phyloP scores from a whole-genome alignment of 495 filamentous ascomycete genomes.

The Haplographium delicatum region DNA sequence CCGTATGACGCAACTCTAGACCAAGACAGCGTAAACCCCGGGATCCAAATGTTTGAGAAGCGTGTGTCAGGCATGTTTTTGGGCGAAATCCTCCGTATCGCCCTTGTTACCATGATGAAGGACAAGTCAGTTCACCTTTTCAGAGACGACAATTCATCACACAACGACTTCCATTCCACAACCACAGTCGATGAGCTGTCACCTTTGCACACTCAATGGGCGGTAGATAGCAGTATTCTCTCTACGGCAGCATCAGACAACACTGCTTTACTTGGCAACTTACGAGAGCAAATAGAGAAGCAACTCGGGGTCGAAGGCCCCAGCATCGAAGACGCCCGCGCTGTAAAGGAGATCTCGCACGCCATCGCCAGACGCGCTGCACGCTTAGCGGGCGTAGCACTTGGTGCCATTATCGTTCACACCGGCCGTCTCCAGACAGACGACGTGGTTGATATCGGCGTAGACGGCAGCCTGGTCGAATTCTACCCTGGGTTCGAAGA shows the following conservation, averaged over 20 bases:
- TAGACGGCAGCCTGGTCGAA: conserved; percentile 86
- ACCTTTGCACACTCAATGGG: conserved; percentile 74
- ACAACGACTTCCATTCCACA: conserved; percentile 61
- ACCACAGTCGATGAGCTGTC: conserved; percentile 59
- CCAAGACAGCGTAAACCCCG: conserved; percentile 78
- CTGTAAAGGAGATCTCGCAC: conserved; percentile 71
- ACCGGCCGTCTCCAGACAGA: conserved; percentile 59
- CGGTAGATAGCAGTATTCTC: conserved; percentile 81
- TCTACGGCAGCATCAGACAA: conserved; percentile 74
- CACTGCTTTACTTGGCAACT: conserved; percentile 53
- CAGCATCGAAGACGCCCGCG: conserved; percentile 70
- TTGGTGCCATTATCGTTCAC: conserved; percentile 74
- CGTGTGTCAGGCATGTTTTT: conserved; percentile 97
- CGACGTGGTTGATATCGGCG: conserved; percentile 78
- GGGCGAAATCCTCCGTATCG: conserved; percentile 84
- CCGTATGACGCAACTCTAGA: conserved; percentile 78
- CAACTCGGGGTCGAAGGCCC: conserved; percentile 67
- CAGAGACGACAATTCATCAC: conserved; percentile 57
- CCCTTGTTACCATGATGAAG: conserved; percentile 60
- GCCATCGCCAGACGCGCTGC: conserved; percentile 87
- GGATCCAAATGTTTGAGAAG: conserved; percentile 99
- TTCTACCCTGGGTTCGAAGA: conserved; percentile 86
- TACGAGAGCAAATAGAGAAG: conserved; percentile 70
- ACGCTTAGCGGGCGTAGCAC: conserved; percentile 78
- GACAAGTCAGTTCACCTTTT: conserved; percentile 60